phyloP scores from a whole-genome alignment of 225 moss, liverwort and hornwort genomes.

The Lunularia cruciata region DNA sequence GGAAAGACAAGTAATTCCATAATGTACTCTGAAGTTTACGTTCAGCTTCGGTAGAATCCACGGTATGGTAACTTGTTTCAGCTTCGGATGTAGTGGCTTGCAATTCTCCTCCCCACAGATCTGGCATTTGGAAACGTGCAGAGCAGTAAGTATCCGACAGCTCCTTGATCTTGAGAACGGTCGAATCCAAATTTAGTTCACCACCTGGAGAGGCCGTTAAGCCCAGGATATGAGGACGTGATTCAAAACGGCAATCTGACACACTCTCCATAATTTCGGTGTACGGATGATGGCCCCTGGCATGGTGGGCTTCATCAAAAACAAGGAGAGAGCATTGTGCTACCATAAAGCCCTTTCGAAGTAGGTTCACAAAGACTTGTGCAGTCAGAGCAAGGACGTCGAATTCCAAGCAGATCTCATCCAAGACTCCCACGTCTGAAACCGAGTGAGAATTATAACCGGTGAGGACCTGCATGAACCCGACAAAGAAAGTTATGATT shows the following conservation, averaged over 20 bases:
- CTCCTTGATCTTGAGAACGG: slow-evolving; percentile 10
- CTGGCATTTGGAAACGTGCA: slow-evolving; percentile 23
- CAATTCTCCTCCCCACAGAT: slow-evolving; percentile 21
- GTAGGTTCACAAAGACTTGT: slow-evolving; percentile 27
- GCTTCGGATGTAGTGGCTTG: slow-evolving; percentile 9
- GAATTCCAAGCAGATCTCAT: slow-evolving; percentile 2
- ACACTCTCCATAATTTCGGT: slow-evolving; percentile 15
- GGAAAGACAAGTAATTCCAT: background rate
- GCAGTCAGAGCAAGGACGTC: slow-evolving; percentile 32
- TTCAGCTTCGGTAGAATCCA: background rate
- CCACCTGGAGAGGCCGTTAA: slow-evolving; percentile 33
- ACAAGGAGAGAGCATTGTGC: slow-evolving; percentile 25
- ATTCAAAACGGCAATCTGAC: slow-evolving; percentile 1
- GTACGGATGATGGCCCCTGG: slow-evolving; percentile 26
- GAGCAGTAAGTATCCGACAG: slow-evolving; percentile 15
- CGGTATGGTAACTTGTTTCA: slow-evolving; percentile 13
- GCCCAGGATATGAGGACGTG: slow-evolving; percentile 31
- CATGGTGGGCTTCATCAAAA: slow-evolving; percentile 37
- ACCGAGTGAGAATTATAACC: background rate
- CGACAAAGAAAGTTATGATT: too few species aligned
- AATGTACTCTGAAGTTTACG: background rate
- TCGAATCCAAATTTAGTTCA: background rate
- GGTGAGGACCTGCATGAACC: background rate
- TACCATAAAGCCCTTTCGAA: slow-evolving; percentile 15
- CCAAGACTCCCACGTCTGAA: background rate